Evolutionary conservation across 805 yeast species (phyloP), one percentile per base, ranked within the genome.

Genomic region (Saccharomycopsis capsularis): DNA sequence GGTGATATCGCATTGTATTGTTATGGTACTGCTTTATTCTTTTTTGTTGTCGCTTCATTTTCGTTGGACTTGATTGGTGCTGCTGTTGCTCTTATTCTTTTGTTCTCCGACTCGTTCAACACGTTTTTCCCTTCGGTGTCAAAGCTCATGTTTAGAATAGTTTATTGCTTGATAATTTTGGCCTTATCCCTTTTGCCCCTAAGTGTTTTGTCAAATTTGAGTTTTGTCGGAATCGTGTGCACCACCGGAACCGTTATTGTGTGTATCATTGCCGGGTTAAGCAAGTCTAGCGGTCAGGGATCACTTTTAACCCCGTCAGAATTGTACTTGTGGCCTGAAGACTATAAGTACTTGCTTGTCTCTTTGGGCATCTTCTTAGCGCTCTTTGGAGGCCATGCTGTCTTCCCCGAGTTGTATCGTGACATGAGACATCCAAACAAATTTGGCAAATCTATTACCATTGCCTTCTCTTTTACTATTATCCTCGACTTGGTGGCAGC

Each of bases 341-440:
- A 40, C 46, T 46, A 16, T 55, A 57, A 63, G 4, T 67, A 69
- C 44, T 55, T 80, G 7, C 59, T 76, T 7, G 63, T 78, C 32
- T 74, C 83, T 1, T 67, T 79, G 43, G 86, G 86, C 11, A 79
- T 81, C 46, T 72, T 80, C 52, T 72, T 81, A 72, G 83, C 90
- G 3, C 90, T 91, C 1, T 85, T 85, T 70, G 89, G 93, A 4
- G 91, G 93, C 0, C 93, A 85, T 64, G 87, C 93, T 3, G 76
- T 85, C 23, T 85, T 85, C 59, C 93, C 93, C 2, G 85, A 85
- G 56, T 69, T 85, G 46, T 81, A 79, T 60, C 72, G 79, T 32
- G 95, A 85, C 62, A 81, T 85, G 84, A 71, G 85, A 47, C 83
- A 79, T 55, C 90, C 91, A 3, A 55, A 66, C 24, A 79, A 82